phyloP scores from a whole-genome alignment of 2,329 filamentous ascomycete genomes.

The Pseudopyricularia cyperi region DNA sequence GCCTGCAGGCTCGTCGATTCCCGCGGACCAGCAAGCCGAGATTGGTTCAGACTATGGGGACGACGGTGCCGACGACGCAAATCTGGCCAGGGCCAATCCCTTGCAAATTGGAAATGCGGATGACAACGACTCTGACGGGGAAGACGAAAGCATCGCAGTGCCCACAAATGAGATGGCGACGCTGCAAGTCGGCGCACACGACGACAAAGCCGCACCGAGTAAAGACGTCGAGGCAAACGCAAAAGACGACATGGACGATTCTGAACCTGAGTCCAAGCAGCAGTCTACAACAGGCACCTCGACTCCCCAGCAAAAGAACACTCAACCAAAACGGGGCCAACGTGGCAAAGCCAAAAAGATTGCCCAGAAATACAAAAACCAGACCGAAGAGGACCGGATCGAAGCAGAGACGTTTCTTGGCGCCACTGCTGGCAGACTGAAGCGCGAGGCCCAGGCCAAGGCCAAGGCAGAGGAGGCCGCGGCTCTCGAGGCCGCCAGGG shows the following conservation, averaged over 20 bases:
- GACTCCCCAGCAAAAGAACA: slow-evolving; percentile 29
- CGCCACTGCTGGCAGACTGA: slow-evolving; percentile 51
- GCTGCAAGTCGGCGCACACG: slow-evolving; percentile 8
- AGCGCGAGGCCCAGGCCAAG: slow-evolving; percentile 53
- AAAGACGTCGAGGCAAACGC: too few relatives aligned
- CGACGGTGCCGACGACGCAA: slow-evolving; percentile 10
- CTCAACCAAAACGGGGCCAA: slow-evolving; percentile 55
- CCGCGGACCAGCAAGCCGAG: too few relatives aligned
- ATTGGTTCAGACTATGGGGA: slow-evolving; percentile 7
- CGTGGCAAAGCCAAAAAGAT: slow-evolving; percentile 76
- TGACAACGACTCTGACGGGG: slow-evolving; percentile 11
- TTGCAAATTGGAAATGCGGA: slow-evolving; percentile 15
- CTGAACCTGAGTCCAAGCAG: slow-evolving; percentile 12
- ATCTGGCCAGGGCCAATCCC: slow-evolving; percentile 20
- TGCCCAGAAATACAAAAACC: slow-evolving; percentile 78
- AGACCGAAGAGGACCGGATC: slow-evolving; percentile 85
- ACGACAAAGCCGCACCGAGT: too few relatives aligned
- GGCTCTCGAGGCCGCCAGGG: slow-evolving; percentile 56
- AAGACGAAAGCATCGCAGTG: slow-evolving; percentile 4
- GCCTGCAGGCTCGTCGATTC: too few relatives aligned
- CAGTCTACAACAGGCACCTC: slow-evolving; percentile 5
- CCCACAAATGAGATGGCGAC: slow-evolving; percentile 11
- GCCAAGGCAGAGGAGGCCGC: slow-evolving; percentile 59
- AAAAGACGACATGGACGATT: neutral
- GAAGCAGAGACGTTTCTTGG: slow-evolving; percentile 83